These are phyloP conservation scores for Penicillium griseofulvum DNA, from an alignment of 2,329 filamentous ascomycete genomes.

Conservation along the genomic window DNA sequence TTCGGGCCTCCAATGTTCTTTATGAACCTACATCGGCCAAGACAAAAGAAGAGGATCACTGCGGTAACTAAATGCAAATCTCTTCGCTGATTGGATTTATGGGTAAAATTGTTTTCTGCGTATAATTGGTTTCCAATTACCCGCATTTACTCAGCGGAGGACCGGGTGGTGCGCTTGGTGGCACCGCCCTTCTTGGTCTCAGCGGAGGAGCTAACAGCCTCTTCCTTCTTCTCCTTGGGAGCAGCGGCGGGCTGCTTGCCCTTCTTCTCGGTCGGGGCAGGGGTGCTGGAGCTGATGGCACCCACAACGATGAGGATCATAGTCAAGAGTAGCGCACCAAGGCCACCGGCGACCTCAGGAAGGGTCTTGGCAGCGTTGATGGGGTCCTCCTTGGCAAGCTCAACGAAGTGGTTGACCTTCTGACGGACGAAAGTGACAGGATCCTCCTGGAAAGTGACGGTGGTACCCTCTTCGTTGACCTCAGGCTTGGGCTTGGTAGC, in stretches of 20 bases:
- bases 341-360: slow-evolving; percentile 81
- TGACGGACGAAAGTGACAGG: slow-evolving; percentile 83
- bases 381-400: slow-evolving; percentile 78
- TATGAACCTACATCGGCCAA: slow-evolving; percentile 1
- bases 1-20: slow-evolving; percentile 3
- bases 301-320: slow-evolving; percentile 69
- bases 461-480: slow-evolving; percentile 61
- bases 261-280: slow-evolving; percentile 68
- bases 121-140: background rate
- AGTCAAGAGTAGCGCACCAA: slow-evolving; percentile 68
- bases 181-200: slow-evolving; percentile 72
- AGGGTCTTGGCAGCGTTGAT: slow-evolving; percentile 82
- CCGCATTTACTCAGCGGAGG: slow-evolving; percentile 37
- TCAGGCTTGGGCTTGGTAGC: slow-evolving; percentile 76
- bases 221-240: slow-evolving; percentile 64
- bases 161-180: slow-evolving; percentile 59
- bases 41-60: slow-evolving; percentile 6
- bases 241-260: slow-evolving; percentile 68
- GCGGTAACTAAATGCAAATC: slow-evolving; percentile 6
- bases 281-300: slow-evolving; percentile 62
- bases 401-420: slow-evolving; percentile 89
- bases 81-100: slow-evolving; percentile 12
- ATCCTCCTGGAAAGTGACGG: slow-evolving; percentile 84
- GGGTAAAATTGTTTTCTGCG: slow-evolving; percentile 13
- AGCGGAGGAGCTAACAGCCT: slow-evolving; percentile 58